phyloP scores from a whole-genome alignment of 2,329 filamentous ascomycete species.

The Mariannaea elegans region DNA sequence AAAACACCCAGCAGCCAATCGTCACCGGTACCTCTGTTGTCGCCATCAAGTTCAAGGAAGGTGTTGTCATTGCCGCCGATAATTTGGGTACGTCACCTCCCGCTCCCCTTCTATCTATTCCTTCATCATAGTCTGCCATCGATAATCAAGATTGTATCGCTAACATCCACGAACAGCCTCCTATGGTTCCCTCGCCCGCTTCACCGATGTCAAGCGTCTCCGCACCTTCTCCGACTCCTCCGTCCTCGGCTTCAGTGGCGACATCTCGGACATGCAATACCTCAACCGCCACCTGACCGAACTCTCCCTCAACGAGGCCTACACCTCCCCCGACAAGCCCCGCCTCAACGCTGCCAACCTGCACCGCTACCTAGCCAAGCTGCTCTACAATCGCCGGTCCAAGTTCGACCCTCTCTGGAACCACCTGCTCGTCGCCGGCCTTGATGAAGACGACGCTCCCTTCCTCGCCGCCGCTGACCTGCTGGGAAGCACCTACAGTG shows the following conservation, averaged over 20 bases:
- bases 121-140: not conserved
- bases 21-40: constrained; percentile 97
- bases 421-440: constrained; percentile 87
- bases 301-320: constrained; percentile 89
- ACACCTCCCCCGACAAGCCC: constrained; percentile 59
- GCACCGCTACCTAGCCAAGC: constrained; percentile 95
- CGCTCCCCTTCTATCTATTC: constrained; percentile 8
- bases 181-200: constrained; percentile 95
- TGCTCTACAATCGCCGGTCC: constrained; percentile 93
- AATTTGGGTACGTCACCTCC: constrained; percentile 76
- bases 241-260: constrained; percentile 92
- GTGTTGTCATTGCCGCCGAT: constrained; percentile 95
- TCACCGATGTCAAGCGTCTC: constrained; percentile 95
- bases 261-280: constrained; percentile 99
- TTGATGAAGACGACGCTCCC: constrained; percentile 81
- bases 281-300: constrained; percentile 89
- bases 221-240: constrained; percentile 85
- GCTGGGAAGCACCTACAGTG: constrained; percentile 89
- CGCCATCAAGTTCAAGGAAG: constrained; percentile 94
- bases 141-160: not conserved
- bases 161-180: constrained; percentile 69
- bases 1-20: constrained; percentile 90
- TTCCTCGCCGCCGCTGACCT: constrained; percentile 94
- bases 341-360: constrained; percentile 90
- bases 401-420: constrained; percentile 99